A percentile compares a stretch with the other conserved stretches of the same genome.
phyloP scores from a whole-genome alignment of 2,329 filamentous ascomycete genomes.

The Colletotrichum trifolii region DNA sequence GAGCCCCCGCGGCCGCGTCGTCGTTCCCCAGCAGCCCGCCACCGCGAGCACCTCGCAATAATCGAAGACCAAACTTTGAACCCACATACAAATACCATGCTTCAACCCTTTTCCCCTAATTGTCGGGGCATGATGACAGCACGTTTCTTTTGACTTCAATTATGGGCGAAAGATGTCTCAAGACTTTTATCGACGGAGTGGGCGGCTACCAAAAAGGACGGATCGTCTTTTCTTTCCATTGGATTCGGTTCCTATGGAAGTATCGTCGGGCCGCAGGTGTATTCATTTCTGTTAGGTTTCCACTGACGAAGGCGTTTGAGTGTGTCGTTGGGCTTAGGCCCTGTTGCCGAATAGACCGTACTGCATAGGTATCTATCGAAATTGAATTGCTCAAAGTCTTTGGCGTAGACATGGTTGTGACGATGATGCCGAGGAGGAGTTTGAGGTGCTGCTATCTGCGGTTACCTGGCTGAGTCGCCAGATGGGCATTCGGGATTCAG shows the following conservation, averaged over 20 bases:
- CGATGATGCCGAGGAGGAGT: too few relatives aligned
- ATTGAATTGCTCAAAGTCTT: conserved; percentile 10
- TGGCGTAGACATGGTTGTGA: too few relatives aligned
- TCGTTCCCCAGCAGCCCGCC: conserved; percentile 24
- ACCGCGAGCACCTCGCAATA: conserved; percentile 27
- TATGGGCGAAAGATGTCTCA: too few relatives aligned
- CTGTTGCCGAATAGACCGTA: conserved; percentile 22
- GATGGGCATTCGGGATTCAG: too few relatives aligned
- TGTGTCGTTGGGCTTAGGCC: not conserved
- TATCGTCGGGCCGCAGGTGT: conserved; percentile 7
- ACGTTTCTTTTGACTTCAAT: not conserved
- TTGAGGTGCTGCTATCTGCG: too few relatives aligned
- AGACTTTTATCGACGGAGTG: not conserved
- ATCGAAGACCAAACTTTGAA: not conserved
- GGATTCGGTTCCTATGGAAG: not conserved
- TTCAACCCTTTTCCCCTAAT: conserved; percentile 8
- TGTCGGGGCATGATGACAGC: conserved; percentile 1
- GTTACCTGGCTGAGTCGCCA: too few relatives aligned
- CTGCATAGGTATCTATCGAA: conserved; percentile 12
- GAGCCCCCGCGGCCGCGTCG: conserved; percentile 37
- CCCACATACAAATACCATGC: not conserved
- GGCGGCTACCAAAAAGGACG: not conserved
- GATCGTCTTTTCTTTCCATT: too few relatives aligned
- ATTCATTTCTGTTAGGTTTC: conserved; percentile 14
- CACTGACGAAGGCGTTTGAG: conserved; percentile 19